These are phyloP conservation scores for Blastobotrys arbuscula DNA, from an alignment of 1,139 yeast genomes.

Conservation along the genomic window DNA sequence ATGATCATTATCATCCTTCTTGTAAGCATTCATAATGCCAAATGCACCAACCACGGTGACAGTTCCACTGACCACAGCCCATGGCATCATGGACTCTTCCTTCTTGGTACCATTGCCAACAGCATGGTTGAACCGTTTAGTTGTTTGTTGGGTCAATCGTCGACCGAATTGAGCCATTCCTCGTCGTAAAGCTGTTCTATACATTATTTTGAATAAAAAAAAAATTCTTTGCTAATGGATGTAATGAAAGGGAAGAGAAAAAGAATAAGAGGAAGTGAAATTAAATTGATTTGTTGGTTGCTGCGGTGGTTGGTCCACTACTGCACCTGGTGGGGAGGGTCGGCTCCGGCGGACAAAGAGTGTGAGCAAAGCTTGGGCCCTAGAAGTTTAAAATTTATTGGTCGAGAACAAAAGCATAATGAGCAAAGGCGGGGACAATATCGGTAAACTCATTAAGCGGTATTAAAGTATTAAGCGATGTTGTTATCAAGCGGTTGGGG, in stretches of 20 bases:
- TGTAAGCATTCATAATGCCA: conserved; percentile 7
- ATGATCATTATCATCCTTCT: conserved; percentile 4
- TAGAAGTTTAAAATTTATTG: too few species aligned
- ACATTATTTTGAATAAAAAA: neutral
- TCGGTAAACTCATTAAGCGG: neutral
- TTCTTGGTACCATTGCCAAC: neutral
- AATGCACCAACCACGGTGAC: conserved; percentile 8
- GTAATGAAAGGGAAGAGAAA: neutral
- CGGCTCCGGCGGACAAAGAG: too few species aligned
- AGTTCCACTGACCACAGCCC: conserved; percentile 4
- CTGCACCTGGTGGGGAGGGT: too few species aligned
- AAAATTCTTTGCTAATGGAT: neutral
- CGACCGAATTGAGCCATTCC: conserved; percentile 3
- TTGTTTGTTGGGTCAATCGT: neutral
- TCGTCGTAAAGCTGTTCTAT: conserved; percentile 9
- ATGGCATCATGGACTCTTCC: conserved; percentile 3
- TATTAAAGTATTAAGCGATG: too few species aligned
- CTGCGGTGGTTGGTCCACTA: too few species aligned
- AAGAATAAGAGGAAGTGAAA: neutral
- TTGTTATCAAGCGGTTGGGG: too few species aligned
- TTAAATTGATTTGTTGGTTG: too few species aligned
- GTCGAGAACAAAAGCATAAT: too few species aligned
- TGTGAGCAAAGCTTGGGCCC: too few species aligned
- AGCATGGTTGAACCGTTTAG: conserved; percentile 8
- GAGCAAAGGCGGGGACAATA: too few species aligned